A percentile compares a stretch with the other conserved stretches of the same genome.
Evolutionary conservation across 495 filamentous ascomycete genomes (phyloP).

Genomic region (Pseudomonodictys pantanalensis): DNA sequence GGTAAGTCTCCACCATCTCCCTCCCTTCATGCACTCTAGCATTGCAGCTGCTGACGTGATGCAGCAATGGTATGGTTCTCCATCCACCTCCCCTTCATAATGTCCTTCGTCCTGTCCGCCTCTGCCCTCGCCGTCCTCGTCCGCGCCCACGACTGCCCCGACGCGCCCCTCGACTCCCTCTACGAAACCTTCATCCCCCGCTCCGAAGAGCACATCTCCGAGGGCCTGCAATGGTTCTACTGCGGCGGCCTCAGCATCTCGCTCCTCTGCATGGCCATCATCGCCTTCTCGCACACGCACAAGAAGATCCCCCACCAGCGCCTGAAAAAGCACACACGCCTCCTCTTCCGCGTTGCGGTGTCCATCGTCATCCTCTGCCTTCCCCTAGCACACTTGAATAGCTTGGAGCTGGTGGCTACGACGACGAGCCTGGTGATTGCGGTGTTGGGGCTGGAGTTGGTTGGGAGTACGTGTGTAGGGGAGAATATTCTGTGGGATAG

Average conservation of each 20-base stretch:
- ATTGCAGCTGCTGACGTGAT: not conserved
- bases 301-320: slow-evolving; percentile 44
- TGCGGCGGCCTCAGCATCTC: slow-evolving; percentile 54
- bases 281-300: slow-evolving; percentile 47
- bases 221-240: slow-evolving; percentile 58
- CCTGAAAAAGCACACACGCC: slow-evolving; percentile 47
- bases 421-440: slow-evolving; percentile 49
- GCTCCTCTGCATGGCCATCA: slow-evolving; percentile 51
- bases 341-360: slow-evolving; percentile 49
- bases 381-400: slow-evolving; percentile 49
- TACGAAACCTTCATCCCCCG: slow-evolving; percentile 45
- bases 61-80: slow-evolving; percentile 45
- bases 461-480: slow-evolving; percentile 47
- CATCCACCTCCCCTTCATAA: slow-evolving; percentile 55
- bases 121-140: slow-evolving; percentile 55
- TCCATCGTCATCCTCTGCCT: slow-evolving; percentile 50
- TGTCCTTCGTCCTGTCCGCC: slow-evolving; percentile 55
- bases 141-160: slow-evolving; percentile 49
- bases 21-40: not conserved
- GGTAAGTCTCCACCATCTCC: slow-evolving; percentile 32
- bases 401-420: slow-evolving; percentile 49
- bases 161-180: slow-evolving; percentile 46
- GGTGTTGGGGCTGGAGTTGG: slow-evolving; percentile 51
- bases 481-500: slow-evolving; percentile 44
- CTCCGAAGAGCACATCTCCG: slow-evolving; percentile 45